These are phyloP conservation scores for Calvatia gigantea DNA, from an alignment of 768 basidiomycete species.

Conservation along the genomic window DNA sequence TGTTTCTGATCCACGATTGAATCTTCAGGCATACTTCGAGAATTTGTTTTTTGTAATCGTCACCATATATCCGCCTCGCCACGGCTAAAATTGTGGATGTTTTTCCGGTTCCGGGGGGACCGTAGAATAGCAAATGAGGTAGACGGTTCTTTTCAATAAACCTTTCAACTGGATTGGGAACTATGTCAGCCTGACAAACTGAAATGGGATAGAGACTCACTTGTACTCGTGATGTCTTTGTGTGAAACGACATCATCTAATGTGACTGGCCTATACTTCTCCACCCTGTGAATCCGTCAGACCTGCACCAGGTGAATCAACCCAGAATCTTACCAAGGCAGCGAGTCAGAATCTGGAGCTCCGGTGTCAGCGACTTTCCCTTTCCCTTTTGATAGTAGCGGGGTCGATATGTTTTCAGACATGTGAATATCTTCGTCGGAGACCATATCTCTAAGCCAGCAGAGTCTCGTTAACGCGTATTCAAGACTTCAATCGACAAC, in stretches of 20 bases:
- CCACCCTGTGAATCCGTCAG: constrained; percentile 68
- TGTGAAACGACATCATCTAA: constrained; percentile 96
- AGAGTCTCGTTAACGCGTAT: too few species aligned
- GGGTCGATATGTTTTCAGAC: constrained; percentile 40
- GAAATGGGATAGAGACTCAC: constrained; percentile 43
- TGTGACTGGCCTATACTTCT: constrained; percentile 92
- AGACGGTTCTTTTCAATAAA: constrained; percentile 94
- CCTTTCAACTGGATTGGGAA: constrained; percentile 68
- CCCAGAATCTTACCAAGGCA: constrained; percentile 84
- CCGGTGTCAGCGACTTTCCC: constrained; percentile 52
- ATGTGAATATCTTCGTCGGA: constrained; percentile 55
- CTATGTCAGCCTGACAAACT: constrained; percentile 11
- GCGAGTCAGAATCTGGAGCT: constrained; percentile 53
- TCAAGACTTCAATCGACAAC: not conserved
- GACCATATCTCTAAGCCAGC: too few species aligned
- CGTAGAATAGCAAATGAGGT: constrained; percentile 95
- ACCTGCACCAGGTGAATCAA: not conserved
- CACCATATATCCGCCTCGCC: constrained; percentile 90
- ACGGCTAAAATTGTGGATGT: constrained; percentile 97
- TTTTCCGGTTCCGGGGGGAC: constrained; percentile 97
- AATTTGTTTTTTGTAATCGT: constrained; percentile 84
- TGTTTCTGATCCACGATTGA: not conserved
- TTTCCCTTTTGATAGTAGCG: constrained; percentile 64
- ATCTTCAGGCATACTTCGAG: constrained; percentile 63
- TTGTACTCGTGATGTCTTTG: constrained; percentile 91